These are phyloP conservation scores for Candolleomyces aberdarensis DNA, from an alignment of 768 basidiomycete species.

Conservation along the genomic window DNA sequence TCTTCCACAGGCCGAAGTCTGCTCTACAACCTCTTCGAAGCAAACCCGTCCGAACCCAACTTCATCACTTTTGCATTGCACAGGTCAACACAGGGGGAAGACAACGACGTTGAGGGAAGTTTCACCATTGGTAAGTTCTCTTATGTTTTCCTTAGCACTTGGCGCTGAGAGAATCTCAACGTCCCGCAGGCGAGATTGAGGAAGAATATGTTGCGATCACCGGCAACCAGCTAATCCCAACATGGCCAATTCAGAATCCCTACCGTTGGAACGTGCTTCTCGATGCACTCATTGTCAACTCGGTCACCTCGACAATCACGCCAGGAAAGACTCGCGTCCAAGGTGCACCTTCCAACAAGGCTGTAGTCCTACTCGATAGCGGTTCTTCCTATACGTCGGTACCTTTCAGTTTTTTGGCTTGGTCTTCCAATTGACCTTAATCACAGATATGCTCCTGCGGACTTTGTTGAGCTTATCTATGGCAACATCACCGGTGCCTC, in stretches of 20 bases:
- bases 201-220: slow-evolving; percentile 57
- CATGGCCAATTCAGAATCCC: slow-evolving; percentile 66
- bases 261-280: slow-evolving; percentile 75
- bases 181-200: slow-evolving; percentile 59
- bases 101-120: slow-evolving; percentile 57
- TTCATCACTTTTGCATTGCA: slow-evolving; percentile 78
- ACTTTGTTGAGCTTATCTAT: slow-evolving; percentile 69
- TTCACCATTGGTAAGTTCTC: slow-evolving; percentile 60
- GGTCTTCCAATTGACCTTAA: not conserved
- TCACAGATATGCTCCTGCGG: slow-evolving; percentile 63
- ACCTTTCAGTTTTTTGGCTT: not conserved
- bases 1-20: slow-evolving; percentile 63
- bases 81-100: slow-evolving; percentile 44
- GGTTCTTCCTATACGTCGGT: slow-evolving; percentile 80
- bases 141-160: not conserved
- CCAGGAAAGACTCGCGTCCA: slow-evolving; percentile 52
- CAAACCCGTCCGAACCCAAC: slow-evolving; percentile 70
- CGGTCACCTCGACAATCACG: slow-evolving; percentile 31
- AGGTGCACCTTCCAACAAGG: slow-evolving; percentile 63
- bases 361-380: slow-evolving; percentile 75
- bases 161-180: not conserved
- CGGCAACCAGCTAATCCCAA: slow-evolving; percentile 59
- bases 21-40: slow-evolving; percentile 71
- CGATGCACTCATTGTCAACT: slow-evolving; percentile 65
- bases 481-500: slow-evolving; percentile 58